phyloP scores from a whole-genome alignment of 176 grass and related monocot genomes.

The Bothriochloa decipiens region DNA sequence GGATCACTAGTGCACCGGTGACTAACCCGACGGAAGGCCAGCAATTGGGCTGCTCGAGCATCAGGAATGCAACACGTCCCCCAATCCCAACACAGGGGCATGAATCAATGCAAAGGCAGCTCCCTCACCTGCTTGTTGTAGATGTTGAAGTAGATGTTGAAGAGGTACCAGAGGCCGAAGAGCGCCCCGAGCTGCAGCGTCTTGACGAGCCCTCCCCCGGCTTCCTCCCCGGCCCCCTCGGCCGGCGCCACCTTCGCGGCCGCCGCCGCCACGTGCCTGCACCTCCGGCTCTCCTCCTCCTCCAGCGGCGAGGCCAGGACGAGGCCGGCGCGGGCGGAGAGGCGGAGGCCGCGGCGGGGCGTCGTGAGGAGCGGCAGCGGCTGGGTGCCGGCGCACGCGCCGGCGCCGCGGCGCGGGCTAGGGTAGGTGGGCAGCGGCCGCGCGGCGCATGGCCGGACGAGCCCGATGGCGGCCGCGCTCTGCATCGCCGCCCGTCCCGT shows the following conservation, averaged over 20 bases:
- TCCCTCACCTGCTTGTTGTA: slow-evolving; percentile 72
- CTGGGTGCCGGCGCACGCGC: neutral
- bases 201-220: slow-evolving; percentile 34
- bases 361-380: neutral
- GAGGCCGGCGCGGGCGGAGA: slow-evolving; percentile 42
- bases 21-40: neutral
- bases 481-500: slow-evolving; percentile 36
- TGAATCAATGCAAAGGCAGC: neutral
- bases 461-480: slow-evolving; percentile 53
- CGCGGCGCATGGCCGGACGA: slow-evolving; percentile 47
- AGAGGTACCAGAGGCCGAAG: slow-evolving; percentile 83
- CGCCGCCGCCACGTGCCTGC: slow-evolving; percentile 7
- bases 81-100: neutral
- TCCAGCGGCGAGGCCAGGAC: slow-evolving; percentile 35
- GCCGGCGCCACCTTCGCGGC: neutral
- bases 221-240: neutral
- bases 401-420: slow-evolving; percentile 16
- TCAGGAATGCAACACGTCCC: neutral
- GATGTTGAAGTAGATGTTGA: slow-evolving; percentile 96
- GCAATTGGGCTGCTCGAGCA: neutral
- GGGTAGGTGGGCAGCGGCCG: slow-evolving; percentile 9
- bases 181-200: slow-evolving; percentile 69
- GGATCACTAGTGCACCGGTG: neutral
- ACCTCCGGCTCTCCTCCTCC: neutral
- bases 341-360: slow-evolving; percentile 6